Percentiles rank a stretch among this genome's conserved stretches.
Evolutionary conservation across 140 eudicot species (phyloP).

Genomic region (Stevia rebaudiana): DNA sequence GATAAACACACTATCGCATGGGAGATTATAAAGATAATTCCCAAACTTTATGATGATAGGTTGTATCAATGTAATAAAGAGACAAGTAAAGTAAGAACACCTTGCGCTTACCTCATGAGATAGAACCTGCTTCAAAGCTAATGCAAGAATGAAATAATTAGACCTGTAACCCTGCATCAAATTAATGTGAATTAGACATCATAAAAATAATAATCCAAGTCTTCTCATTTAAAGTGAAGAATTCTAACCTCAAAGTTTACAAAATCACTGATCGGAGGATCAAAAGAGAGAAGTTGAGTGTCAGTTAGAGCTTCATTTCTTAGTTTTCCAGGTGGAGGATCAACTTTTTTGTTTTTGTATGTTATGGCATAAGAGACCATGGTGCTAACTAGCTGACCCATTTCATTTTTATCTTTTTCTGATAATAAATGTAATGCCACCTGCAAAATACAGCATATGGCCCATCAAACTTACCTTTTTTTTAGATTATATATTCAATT

Average conservation of each 20-base stretch:
- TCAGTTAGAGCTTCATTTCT: constrained; percentile 44
- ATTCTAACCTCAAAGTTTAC: constrained; percentile 57
- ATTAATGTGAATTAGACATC: constrained; percentile 18
- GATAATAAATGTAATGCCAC: constrained; percentile 80
- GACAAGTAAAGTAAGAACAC: not conserved
- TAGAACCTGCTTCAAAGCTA: constrained; percentile 80
- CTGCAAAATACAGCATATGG: constrained; percentile 31
- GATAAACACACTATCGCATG: not conserved
- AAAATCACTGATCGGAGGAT: constrained; percentile 72
- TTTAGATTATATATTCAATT: too few species aligned
- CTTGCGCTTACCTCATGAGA: constrained; percentile 66
- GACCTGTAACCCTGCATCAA: constrained; percentile 61
- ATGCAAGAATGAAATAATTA: constrained; percentile 52
- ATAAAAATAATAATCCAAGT: not conserved
- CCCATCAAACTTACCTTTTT: constrained; percentile 3
- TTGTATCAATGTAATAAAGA: not conserved
- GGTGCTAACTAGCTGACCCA: constrained; percentile 55
- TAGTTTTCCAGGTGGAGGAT: constrained; percentile 35
- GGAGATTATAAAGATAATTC: not conserved
- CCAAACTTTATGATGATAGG: not conserved
- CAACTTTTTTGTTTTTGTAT: constrained; percentile 54
- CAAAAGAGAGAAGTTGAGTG: constrained; percentile 56
- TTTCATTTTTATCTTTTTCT: constrained; percentile 58
- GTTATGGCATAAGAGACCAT: constrained; percentile 86
- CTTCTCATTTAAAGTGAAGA: constrained; percentile 8